Base-by-base conservation (phyloP, 2,329 filamentous ascomycete species). In the Claviceps africana region DNA sequence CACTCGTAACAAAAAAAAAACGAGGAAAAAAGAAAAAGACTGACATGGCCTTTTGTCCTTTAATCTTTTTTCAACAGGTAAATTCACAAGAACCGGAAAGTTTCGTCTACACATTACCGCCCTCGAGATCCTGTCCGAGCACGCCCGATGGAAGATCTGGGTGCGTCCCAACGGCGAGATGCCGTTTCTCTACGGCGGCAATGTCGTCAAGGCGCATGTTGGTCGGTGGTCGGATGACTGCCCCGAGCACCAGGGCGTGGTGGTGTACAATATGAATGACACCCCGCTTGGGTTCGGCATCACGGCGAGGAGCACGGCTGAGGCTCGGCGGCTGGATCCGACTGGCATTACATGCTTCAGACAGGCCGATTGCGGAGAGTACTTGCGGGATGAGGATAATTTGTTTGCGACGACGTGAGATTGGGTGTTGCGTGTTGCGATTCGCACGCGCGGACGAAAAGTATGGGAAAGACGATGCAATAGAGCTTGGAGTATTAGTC, bases 81-180 rank as follows among this genome's bases (percentile, higher is more conserved):
- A 96, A 67, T 94, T 96, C 73, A 96, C 90, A 56, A 97, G 96
- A 75, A 87, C 89, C 4, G 88, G 89, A 57, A 96, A 97, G 69
- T 97, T 98, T 73, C 77, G 91, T 51, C 76, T 98, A 52, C 90
- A 96, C 72, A 87, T 97, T 64, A 97, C 91, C 1, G 86, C 78
- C 19, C 76, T 98, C 54, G 85, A 89, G 57, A 80, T 96, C 57
- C 85, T 98, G 58, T 86, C 90, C 53, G 85, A 88, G 58, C 88
- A 96, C 67, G 91, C 91, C 45, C 78, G 93, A 54, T 95, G 95
- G 72, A 97, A 97, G 80, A 83, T 97, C 60, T 97, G 90, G 89
- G 84, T 98, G 59, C 94, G 94, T 71, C 79, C 83, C 54, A 97
- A 97, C 70, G 93, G 93, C 59, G 90, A 94, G 64, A 95, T 96